Evolutionary conservation across 78 protist species (phyloP), one percentile per base, ranked within the genome.

Genomic region (Cyanophora paradoxa): DNA sequence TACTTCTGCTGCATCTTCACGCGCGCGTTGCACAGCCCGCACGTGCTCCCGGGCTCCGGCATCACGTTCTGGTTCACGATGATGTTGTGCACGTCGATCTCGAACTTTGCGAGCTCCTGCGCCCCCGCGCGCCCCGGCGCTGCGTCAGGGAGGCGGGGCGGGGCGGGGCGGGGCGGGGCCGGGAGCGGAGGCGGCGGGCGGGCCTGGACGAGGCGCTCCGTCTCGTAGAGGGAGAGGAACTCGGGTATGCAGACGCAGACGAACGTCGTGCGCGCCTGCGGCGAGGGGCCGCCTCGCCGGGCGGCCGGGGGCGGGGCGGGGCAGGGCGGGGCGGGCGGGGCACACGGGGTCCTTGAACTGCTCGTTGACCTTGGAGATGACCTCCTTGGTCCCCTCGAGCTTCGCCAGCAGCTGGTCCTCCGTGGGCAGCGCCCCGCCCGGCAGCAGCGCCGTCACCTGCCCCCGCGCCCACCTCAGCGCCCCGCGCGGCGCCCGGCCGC

Each of bases 211-310:
- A 98, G 79, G n/a, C 99, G 83, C 83, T 98, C 99, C 1, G 99
- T 98, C 75, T 98, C 99, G 72, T 95, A 98, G 11, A 98, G 79
- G 28, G 97, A 90, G 17, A 96, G 93, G 70, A 95, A 96, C 81
- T 96, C 99, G 19, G 98, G 92, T 44, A 98, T 94, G 78, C 97
- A 93, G 19, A 98, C 99, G 69, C 96, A 89, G 28, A 98, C 94
- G 44, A 98, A 96, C 34, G 98, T 92, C 26, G 98, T 95, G 7
- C 37, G 26, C 31, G 83, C 91, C 88, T 81, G 75, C 20, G 20
- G n/a, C n/a, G n/a, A n/a, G n/a, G n/a, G n/a, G n/a, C n/a, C n/a
- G n/a, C n/a, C n/a, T n/a, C n/a, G n/a, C n/a, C n/a, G n/a, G n/a
- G n/a, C n/a, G n/a, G n/a, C n/a, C 48, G 16, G 50, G 44, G 0